Evolutionary conservation across 2,329 filamentous ascomycete species (phyloP).

Genomic region (Alternaria viburni): DNA sequence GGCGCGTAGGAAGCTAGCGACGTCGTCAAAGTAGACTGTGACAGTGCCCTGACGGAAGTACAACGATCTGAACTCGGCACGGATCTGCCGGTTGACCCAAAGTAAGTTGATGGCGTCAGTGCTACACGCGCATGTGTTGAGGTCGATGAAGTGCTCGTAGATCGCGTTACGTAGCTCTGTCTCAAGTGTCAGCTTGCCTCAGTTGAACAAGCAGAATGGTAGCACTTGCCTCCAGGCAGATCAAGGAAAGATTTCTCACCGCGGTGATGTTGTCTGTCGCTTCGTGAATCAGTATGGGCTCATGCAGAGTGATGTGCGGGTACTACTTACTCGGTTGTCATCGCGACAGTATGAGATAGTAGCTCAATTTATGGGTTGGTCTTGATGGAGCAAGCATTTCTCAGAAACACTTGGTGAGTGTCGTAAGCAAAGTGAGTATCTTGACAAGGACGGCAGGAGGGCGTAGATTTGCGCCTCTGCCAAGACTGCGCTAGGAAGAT

Average conservation of each 20-base stretch:
- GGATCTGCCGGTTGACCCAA: background rate
- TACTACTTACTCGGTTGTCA: background rate
- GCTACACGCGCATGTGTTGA: background rate
- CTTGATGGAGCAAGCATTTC: background rate
- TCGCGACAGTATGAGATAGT: background rate
- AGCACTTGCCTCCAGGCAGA: background rate
- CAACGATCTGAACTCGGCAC: background rate
- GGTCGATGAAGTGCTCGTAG: background rate
- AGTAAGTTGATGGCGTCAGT: background rate
- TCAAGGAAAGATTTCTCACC: background rate
- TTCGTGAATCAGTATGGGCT: background rate
- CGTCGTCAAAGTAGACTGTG: background rate
- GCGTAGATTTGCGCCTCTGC: background rate
- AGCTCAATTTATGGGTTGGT: background rate
- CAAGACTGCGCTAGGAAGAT: background rate
- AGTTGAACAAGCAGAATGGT: background rate
- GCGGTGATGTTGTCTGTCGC: background rate
- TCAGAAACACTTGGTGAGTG: background rate
- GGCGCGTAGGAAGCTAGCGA: background rate
- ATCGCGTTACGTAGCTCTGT: background rate
- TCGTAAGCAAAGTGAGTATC: background rate
- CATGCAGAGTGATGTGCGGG: background rate
- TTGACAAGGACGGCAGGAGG: background rate
- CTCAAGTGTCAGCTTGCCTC: background rate
- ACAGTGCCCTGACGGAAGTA: background rate